Conservation (phyloP, 2,329 filamentous ascomycete species). For the Colletotrichum lindemuthianum region DNA sequence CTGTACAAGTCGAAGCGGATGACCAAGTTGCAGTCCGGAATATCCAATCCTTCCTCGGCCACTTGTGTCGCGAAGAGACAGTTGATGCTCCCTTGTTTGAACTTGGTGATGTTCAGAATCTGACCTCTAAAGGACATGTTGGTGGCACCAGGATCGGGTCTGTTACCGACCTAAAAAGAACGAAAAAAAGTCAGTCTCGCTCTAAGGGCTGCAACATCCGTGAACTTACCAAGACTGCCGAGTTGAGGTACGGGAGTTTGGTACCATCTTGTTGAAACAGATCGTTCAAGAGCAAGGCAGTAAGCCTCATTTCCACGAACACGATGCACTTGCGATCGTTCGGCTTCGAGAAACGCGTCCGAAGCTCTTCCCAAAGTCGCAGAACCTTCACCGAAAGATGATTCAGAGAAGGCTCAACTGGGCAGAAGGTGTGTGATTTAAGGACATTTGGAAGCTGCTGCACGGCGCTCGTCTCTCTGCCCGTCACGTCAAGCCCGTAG, state of each 20-base stretch:
- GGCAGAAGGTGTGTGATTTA: slow-evolving; percentile 56
- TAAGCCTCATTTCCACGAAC: slow-evolving; percentile 83
- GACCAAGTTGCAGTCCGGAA: slow-evolving; percentile 74
- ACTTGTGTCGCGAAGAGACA: slow-evolving; percentile 75
- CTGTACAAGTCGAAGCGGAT: slow-evolving; percentile 86
- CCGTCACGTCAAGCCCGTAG: slow-evolving; percentile 47
- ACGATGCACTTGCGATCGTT: slow-evolving; percentile 80
- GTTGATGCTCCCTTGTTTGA: slow-evolving; percentile 67
- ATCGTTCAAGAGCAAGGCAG: slow-evolving; percentile 77
- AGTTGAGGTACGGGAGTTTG: slow-evolving; percentile 65
- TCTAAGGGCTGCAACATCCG: neutral
- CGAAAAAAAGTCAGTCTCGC: neutral
- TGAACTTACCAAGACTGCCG: slow-evolving; percentile 68
- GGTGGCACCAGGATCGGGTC: slow-evolving; percentile 8
- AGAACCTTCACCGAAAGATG: slow-evolving; percentile 79
- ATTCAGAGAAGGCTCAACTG: slow-evolving; percentile 42
- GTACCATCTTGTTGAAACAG: slow-evolving; percentile 69
- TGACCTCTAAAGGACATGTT: slow-evolving; percentile 76
- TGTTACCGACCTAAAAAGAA: slow-evolving; percentile 24
- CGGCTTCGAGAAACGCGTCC: slow-evolving; percentile 67
- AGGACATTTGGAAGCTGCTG: slow-evolving; percentile 67
- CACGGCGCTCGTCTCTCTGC: slow-evolving; percentile 65
- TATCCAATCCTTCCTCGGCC: slow-evolving; percentile 74
- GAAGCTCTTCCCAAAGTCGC: slow-evolving; percentile 68
- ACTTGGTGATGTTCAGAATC: slow-evolving; percentile 75